Evolutionary conservation across 441 rosid genomes (phyloP), one percentile per base, ranked within the genome.

Genomic region (Erodium texanum): DNA sequence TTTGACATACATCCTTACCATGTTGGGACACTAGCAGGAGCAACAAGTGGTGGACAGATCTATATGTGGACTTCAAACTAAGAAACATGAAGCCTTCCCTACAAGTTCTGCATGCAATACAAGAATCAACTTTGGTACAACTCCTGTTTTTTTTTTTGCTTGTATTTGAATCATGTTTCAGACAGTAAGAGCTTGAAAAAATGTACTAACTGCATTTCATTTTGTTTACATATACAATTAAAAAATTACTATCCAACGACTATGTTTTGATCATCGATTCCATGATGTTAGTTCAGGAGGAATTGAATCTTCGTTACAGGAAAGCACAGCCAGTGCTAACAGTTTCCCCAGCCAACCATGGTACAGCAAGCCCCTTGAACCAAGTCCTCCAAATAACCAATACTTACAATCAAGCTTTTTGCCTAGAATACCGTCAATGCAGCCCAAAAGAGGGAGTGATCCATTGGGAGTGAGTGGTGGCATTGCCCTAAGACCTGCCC

Each of bases 401-500:
- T 73, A 93, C 50, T 79, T 85, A 74, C 83, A 80, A 41, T 70
- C 61, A 74, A 41, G 70, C 56, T 77, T 69, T 52, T 63, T 74
- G 29, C 82, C 81, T 65, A 88, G 24, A 38, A 86, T 73, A 80
- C 84, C 76, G 73, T 87, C 68, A 11, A 91, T 74, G 70, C 96
- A 79, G 9, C 97, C 95, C 74, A 89, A 71, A 75, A 93, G 86
- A 0, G 99, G 99, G 74, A 91, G 83, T 16, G 97, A 89, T 50
- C 99, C 99, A 9, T 82, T 71, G 23, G 88, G 66, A 68, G 95
- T 83, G 70, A 82, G 77, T 8, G 93, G 99, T 15, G 96, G 97
- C 96, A 91, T 88, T 78, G 96, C 95, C 77, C 96, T 82, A 75
- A 91, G 79, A 38, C 99, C 96, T 6, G 96, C 97, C 76, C 75